Percentiles rank a stretch among this genome's conserved stretches.
Conservation (phyloP, 208 protist genomes). For the Porcisia deanei region DNA sequence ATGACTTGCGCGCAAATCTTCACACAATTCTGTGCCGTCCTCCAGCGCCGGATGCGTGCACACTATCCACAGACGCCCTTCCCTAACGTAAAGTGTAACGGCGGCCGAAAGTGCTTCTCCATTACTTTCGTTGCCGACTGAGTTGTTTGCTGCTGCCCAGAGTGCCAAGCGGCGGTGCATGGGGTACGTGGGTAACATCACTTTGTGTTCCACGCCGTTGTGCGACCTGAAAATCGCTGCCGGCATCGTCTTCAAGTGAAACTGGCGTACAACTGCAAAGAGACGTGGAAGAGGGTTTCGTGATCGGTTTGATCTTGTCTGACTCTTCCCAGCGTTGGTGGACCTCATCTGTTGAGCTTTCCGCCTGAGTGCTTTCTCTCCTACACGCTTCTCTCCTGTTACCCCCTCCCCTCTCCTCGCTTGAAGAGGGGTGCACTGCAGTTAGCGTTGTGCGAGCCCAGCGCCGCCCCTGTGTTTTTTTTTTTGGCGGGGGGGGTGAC, state of each 20-base stretch:
- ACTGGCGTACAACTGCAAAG: too few species aligned
- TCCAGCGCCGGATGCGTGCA: neutral
- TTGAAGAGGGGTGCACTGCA: too few species aligned
- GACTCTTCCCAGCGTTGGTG: neutral
- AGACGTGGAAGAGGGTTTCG: neutral
- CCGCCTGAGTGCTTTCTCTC: neutral
- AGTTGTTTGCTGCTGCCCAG: neutral
- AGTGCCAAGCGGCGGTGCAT: too few species aligned
- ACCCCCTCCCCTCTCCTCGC: too few species aligned
- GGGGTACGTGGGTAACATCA: too few species aligned
- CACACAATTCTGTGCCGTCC: neutral
- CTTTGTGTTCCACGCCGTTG: neutral
- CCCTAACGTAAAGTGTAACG: neutral
- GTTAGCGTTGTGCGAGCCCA: neutral
- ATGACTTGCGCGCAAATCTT: constrained; percentile 1
- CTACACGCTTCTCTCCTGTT: neutral
- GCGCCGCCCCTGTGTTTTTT: too few species aligned
- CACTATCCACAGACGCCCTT: neutral
- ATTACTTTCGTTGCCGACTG: neutral
- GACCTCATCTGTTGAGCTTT: neutral
- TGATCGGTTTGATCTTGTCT: neutral
- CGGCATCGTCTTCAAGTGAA: neutral
- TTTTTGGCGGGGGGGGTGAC: too few species aligned
- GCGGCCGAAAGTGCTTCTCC: neutral
- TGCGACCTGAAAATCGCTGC: neutral